Evolutionary conservation across 75 land plant genomes (phyloP), one percentile per base, ranked within the genome.

Genomic region (Picea glauca): DNA sequence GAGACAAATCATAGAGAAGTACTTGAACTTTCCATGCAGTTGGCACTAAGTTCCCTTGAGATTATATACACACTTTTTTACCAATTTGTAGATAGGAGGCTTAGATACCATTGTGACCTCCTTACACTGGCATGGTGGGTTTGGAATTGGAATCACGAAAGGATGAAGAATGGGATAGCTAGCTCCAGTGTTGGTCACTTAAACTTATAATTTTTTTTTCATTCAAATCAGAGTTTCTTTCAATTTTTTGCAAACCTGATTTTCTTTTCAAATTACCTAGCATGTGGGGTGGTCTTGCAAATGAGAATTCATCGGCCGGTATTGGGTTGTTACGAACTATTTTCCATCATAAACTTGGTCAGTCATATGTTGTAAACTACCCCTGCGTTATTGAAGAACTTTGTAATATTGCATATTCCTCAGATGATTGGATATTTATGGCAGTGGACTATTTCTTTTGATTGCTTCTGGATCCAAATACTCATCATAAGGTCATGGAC

Each of bases 351-450:
- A 92, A 93, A 85, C 83, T 87, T 79, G 98, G 99, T 6, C 88
- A 95, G 78, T 83, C 85, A 11, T 84, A 92, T 58, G 90, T 97
- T 62, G 95, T 95, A 65, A 88, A 78, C 67, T 92, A 88, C 79
- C 86, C 92, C 20, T 85, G 91, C 33, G 79, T 94, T 59, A 86
- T 97, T 60, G 98, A 97, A 56, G 92, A 93, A 21, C 86, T 97
- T 20, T 94, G 98, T 74, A 94, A 97, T 78, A 94, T 97, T 77
- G 95, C 95, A 60, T 84, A 92, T 6, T 97, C 99, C 35, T 97
- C 98, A 18, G 95, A 97, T 87, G 99, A 97, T 76, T 97, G 98
- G 99, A 95, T 94, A 73, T 97, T 87, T 75, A 97, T 97, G 99
- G 98, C 95, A 13, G 91, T 94, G 60, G 98, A 97, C 75, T 97